Evolutionary conservation across 495 filamentous ascomycete species (phyloP).

Genomic region (Lophiostoma macrostomum): DNA sequence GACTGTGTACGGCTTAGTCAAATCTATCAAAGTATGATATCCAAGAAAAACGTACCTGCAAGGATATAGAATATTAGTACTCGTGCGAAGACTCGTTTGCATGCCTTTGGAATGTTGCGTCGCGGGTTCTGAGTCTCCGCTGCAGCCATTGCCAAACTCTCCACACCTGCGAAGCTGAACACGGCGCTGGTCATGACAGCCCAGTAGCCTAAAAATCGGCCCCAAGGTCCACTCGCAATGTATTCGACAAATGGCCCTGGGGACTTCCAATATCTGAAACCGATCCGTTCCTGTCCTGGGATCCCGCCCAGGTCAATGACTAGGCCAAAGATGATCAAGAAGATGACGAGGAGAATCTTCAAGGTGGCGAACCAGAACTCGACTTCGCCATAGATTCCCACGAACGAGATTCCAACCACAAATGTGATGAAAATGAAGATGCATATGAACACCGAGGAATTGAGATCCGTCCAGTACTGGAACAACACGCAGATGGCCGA

Average conservation of each 20-base stretch:
- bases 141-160: conserved; percentile 3
- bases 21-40: not conserved
- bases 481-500: conserved; percentile 60
- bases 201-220: conserved; percentile 58
- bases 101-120: conserved; percentile 1
- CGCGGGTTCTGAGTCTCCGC: conserved; percentile 14
- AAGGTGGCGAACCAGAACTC: conserved; percentile 47
- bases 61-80: conserved; percentile 6
- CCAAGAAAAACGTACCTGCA: not conserved
- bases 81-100: not conserved
- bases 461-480: conserved; percentile 57
- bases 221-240: conserved; percentile 42
- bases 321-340: conserved; percentile 51
- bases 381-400: conserved; percentile 40
- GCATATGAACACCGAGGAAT: conserved; percentile 53
- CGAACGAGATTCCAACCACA: conserved; percentile 45
- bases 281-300: conserved; percentile 38
- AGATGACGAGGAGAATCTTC: conserved; percentile 52
- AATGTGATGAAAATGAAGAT: conserved; percentile 55
- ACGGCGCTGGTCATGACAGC: conserved; percentile 58
- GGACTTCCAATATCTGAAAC: conserved; percentile 53
- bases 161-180: conserved; percentile 54
- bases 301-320: conserved; percentile 42
- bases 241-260: conserved; percentile 51
- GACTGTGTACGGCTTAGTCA: not conserved